Percentiles rank a stretch among this genome's conserved stretches.
Evolutionary conservation across 2,329 filamentous ascomycete genomes (phyloP).

Genomic region (Camillea tinctor): DNA sequence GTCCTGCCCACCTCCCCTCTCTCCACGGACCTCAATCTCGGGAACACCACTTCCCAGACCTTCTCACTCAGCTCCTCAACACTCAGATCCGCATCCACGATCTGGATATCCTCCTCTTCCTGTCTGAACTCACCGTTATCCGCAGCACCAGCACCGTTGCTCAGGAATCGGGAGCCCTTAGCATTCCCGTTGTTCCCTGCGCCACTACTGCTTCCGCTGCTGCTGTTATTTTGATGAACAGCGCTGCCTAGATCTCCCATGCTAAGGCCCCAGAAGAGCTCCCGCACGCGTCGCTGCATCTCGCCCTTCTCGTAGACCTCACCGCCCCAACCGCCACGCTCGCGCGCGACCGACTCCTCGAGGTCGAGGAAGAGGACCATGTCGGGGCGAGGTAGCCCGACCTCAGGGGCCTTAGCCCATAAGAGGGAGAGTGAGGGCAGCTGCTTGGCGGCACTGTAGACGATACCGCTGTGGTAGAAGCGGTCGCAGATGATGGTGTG

Average conservation of each 20-base stretch:
- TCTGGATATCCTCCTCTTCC: constrained; percentile 52
- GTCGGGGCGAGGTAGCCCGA: constrained; percentile 85
- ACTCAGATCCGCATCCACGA: constrained; percentile 52
- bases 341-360: constrained; percentile 67
- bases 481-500: constrained; percentile 82
- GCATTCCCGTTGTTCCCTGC: not conserved
- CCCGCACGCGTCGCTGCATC: constrained; percentile 77
- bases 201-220: constrained; percentile 12
- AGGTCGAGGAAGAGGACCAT: constrained; percentile 85
- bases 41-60: constrained; percentile 52
- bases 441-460: constrained; percentile 87
- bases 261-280: constrained; percentile 64
- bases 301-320: constrained; percentile 85
- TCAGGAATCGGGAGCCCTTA: constrained; percentile 8
- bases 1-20: constrained; percentile 46
- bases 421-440: constrained; percentile 66
- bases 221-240: constrained; percentile 13
- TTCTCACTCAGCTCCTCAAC: constrained; percentile 57
- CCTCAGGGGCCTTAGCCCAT: constrained; percentile 84
- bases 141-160: constrained; percentile 19
- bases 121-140: constrained; percentile 39
- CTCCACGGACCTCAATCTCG: constrained; percentile 49
- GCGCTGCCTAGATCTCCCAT: constrained; percentile 43
- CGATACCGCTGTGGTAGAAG: constrained; percentile 92
- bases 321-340: constrained; percentile 80